Percentiles rank a stretch among this genome's conserved stretches.
These are phyloP conservation scores for Isoetes taiwanensis DNA, from an alignment of 75 land plant species.

Conservation along the genomic window DNA sequence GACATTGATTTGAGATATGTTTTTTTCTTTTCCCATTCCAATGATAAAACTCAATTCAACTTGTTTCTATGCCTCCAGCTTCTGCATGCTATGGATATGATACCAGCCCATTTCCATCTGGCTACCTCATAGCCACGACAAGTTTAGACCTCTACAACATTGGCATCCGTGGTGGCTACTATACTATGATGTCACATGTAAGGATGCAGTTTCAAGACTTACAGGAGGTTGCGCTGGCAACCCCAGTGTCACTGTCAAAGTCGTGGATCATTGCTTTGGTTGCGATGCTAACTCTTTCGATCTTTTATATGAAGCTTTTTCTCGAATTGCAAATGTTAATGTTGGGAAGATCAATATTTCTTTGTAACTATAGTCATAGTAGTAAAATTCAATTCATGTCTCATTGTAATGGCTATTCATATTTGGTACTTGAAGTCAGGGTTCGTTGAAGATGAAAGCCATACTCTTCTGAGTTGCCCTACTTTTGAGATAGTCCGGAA, in stretches of 20 bases:
- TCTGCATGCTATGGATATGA: constrained; percentile 39
- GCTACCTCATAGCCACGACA: constrained; percentile 33
- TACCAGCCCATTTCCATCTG: constrained; percentile 26
- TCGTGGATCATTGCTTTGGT: constrained; percentile 16
- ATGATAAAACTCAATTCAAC: too few species aligned
- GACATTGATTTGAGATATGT: too few species aligned
- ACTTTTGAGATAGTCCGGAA: too few species aligned
- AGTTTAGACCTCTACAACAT: constrained; percentile 41
- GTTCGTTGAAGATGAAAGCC: too few species aligned
- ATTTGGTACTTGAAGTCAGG: too few species aligned
- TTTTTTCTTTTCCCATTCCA: too few species aligned
- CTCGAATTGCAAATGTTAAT: constrained; percentile 10
- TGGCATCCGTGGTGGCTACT: constrained; percentile 36
- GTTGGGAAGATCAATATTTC: constrained; percentile 5
- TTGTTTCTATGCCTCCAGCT: too few species aligned
- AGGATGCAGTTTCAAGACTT: constrained; percentile 10
- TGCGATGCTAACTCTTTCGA: constrained; percentile 14
- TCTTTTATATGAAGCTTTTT: constrained; percentile 15
- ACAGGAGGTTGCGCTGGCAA: constrained; percentile 11
- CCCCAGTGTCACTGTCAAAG: constrained; percentile 13
- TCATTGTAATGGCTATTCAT: too few species aligned
- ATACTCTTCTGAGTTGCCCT: too few species aligned
- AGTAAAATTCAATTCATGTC: too few species aligned
- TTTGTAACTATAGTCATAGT: too few species aligned
- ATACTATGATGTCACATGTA: constrained; percentile 41